A percentile compares a stretch with the other conserved stretches of the same genome.
These are phyloP conservation scores for Aspergillus sp. DNA, from an alignment of 2,329 filamentous ascomycete species.

Conservation along the genomic window DNA sequence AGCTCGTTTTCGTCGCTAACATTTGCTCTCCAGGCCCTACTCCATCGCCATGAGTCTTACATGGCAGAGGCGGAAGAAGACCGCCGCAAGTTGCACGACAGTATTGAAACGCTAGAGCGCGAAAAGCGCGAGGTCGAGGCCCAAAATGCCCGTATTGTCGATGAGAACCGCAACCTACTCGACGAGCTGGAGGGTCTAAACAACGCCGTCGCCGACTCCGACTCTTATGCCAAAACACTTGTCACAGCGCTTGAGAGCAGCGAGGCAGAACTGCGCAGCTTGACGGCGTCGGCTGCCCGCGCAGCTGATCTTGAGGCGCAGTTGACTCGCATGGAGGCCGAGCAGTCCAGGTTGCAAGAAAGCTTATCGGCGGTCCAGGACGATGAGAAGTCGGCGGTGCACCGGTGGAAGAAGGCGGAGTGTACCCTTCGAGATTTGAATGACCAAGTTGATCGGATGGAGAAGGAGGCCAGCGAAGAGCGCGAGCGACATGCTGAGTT, in stretches of 20 bases:
- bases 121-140: slow-evolving; percentile 73
- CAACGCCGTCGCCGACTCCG: slow-evolving; percentile 73
- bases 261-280: slow-evolving; percentile 71
- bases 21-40: slow-evolving; percentile 75
- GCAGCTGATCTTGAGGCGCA: slow-evolving; percentile 80
- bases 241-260: slow-evolving; percentile 75
- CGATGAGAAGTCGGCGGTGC: slow-evolving; percentile 74
- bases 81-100: slow-evolving; percentile 67
- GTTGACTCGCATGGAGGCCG: slow-evolving; percentile 73
- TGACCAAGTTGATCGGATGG: slow-evolving; percentile 84
- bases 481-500: slow-evolving; percentile 78
- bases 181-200: slow-evolving; percentile 86
- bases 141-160: slow-evolving; percentile 73
- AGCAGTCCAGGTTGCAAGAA: slow-evolving; percentile 72
- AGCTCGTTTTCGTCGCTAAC: slow-evolving; percentile 60
- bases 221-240: slow-evolving; percentile 73
- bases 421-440: slow-evolving; percentile 74
- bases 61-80: slow-evolving; percentile 90
- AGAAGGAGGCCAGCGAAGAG: slow-evolving; percentile 78
- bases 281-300: slow-evolving; percentile 71
- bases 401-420: slow-evolving; percentile 84
- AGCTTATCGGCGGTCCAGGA: slow-evolving; percentile 67
- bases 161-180: slow-evolving; percentile 78
- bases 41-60: slow-evolving; percentile 90
- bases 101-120: slow-evolving; percentile 72